Percentiles rank a stretch among this genome's conserved stretches.
These are phyloP conservation scores for Arabis alpina DNA, from an alignment of 345 rosid genomes.

Conservation along the genomic window DNA sequence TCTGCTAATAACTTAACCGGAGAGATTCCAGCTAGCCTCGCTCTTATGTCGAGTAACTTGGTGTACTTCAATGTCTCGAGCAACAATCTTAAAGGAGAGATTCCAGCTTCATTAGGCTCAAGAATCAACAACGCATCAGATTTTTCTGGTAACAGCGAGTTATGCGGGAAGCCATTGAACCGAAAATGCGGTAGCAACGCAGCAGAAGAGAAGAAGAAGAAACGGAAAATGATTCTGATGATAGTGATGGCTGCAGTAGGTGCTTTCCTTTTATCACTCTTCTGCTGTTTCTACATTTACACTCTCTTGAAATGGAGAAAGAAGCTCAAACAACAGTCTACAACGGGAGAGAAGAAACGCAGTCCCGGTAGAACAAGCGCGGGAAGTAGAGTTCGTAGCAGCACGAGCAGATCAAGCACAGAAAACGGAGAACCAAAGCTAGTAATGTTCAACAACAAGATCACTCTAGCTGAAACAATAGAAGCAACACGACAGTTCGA, in stretches of 20 bases:
- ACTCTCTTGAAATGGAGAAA: conserved; percentile 86
- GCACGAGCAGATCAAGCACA: conserved; percentile 59
- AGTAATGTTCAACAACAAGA: conserved; percentile 92
- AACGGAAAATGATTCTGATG: conserved; percentile 61
- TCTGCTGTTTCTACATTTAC: conserved; percentile 85
- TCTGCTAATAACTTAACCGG: conserved; percentile 81
- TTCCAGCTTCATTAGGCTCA: conserved; percentile 62
- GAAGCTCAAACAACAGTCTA: conserved; percentile 64
- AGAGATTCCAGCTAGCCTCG: conserved; percentile 63
- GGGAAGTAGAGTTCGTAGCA: conserved; percentile 79
- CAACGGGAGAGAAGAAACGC: conserved; percentile 78
- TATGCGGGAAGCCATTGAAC: conserved; percentile 77
- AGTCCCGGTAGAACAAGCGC: conserved; percentile 88
- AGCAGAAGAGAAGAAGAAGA: conserved; percentile 53
- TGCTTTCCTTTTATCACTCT: conserved; percentile 62
- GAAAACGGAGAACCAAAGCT: conserved; percentile 91
- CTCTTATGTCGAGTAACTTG: conserved; percentile 50
- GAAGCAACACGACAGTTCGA: conserved; percentile 92
- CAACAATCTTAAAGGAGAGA: conserved; percentile 73
- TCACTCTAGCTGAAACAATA: conserved; percentile 78
- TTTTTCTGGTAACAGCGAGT: conserved; percentile 57
- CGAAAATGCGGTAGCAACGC: conserved; percentile 48
- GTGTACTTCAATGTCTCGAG: conserved; percentile 72
- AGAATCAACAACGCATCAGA: conserved; percentile 63
- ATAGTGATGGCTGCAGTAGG: conserved; percentile 61